A percentile compares a stretch with the other conserved stretches of the same genome.
phyloP scores from a whole-genome alignment of 495 filamentous ascomycete genomes.

The Lasiosphaeris hirsuta region DNA sequence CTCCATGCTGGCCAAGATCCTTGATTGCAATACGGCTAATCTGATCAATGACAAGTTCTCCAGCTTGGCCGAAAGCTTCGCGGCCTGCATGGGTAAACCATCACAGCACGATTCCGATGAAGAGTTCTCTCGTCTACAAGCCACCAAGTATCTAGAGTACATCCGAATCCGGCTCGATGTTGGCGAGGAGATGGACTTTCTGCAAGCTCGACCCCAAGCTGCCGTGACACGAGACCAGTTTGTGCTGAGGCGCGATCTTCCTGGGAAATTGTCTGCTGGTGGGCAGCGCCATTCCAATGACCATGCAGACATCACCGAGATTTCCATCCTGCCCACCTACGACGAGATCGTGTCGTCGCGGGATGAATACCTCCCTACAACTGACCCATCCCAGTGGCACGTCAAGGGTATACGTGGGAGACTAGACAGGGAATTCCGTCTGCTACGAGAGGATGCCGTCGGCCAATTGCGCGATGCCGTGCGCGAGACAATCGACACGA shows the following conservation, averaged over 20 bases:
- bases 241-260: conserved; percentile 43
- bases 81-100: not conserved
- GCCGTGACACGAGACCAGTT: conserved; percentile 30
- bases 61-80: conserved; percentile 2
- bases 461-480: conserved; percentile 61
- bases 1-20: conserved; percentile 25
- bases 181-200: conserved; percentile 17
- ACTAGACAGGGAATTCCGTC: conserved; percentile 67
- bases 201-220: not conserved
- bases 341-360: conserved; percentile 56
- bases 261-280: conserved; percentile 49
- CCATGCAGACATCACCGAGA: conserved; percentile 54
- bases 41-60: conserved; percentile 29
- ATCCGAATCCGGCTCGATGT: conserved; percentile 26
- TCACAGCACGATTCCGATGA: conserved; percentile 1
- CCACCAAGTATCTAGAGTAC: conserved; percentile 26
- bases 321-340: conserved; percentile 61
- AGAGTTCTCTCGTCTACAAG: conserved; percentile 29
- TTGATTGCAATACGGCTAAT: conserved; percentile 35
- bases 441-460: conserved; percentile 63
- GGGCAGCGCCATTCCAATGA: conserved; percentile 69
- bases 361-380: conserved; percentile 59
- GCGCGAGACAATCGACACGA: conserved; percentile 33
- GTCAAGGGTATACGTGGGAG: conserved; percentile 55
- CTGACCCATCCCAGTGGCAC: conserved; percentile 51